Evolutionary conservation across 352 stramenopile species (phyloP).

Genomic region (Phytophthora palmivora): DNA sequence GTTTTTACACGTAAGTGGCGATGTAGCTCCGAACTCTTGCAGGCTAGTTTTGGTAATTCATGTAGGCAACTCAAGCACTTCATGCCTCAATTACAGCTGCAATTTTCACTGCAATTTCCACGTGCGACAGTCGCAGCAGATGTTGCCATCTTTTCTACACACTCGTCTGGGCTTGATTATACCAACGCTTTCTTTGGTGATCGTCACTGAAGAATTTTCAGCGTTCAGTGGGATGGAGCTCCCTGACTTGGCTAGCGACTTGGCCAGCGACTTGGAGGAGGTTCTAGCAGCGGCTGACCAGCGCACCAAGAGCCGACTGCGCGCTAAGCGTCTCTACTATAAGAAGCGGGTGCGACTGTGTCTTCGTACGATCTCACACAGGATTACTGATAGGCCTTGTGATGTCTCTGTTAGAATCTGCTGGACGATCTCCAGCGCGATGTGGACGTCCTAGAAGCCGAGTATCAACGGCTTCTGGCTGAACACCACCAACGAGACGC

Average conservation of each 20-base stretch:
- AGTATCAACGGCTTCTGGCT: conserved; percentile 54
- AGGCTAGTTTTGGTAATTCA: no score
- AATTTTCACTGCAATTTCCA: no score
- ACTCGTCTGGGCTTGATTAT: neutral
- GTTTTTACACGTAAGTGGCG: no score
- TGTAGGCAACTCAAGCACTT: no score
- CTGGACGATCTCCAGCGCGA: conserved; percentile 63
- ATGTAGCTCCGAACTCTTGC: no score
- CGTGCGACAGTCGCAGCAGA: conserved; percentile 15
- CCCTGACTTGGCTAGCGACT: conserved; percentile 12
- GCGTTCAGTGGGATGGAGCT: conserved; percentile 27
- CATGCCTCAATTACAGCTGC: no score
- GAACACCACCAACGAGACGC: conserved; percentile 39
- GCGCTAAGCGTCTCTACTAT: conserved; percentile 82
- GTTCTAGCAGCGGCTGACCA: conserved; percentile 38
- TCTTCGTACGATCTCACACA: neutral
- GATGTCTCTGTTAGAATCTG: conserved; percentile 44
- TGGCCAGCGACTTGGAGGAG: conserved; percentile 17
- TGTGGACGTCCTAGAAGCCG: conserved; percentile 43
- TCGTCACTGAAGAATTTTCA: neutral
- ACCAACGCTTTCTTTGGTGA: neutral
- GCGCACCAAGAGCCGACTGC: conserved; percentile 62
- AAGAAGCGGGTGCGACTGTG: conserved; percentile 59
- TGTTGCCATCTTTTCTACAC: conserved; percentile 4
- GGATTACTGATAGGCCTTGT: conserved; percentile 5